Conservation (phyloP, 805 yeast species). For the Starmerella lactis-condensi region DNA sequence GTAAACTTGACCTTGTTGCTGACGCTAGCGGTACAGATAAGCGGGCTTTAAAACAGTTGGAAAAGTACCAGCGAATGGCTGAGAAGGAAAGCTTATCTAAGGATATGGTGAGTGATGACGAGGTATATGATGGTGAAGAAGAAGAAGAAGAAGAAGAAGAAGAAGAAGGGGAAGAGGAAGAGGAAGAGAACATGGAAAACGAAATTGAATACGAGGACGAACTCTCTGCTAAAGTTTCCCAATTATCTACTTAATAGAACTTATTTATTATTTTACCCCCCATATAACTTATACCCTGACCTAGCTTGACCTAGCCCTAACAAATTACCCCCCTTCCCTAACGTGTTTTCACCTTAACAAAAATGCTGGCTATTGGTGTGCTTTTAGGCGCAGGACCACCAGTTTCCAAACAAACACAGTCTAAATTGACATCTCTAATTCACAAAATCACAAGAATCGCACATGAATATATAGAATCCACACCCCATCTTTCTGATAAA, state of each 20-base stretch:
- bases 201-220: neutral
- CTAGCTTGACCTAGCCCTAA: too few relatives aligned
- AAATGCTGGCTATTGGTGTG: too few relatives aligned
- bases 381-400: conserved; percentile 9
- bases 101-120: conserved; percentile 26
- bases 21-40: conserved; percentile 66
- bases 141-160: conserved; percentile 26
- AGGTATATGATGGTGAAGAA: conserved; percentile 22
- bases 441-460: too few relatives aligned
- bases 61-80: conserved; percentile 41
- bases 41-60: conserved; percentile 46
- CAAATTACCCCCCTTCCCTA: too few relatives aligned
- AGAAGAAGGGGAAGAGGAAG: conserved; percentile 17
- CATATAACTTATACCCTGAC: too few relatives aligned
- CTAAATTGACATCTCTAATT: neutral
- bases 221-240: too few relatives aligned
- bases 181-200: neutral
- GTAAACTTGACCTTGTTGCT: conserved; percentile 63
- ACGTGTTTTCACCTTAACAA: too few relatives aligned
- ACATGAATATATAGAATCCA: too few relatives aligned
- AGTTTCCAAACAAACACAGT: neutral
- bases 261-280: too few relatives aligned
- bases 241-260: too few relatives aligned
- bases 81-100: conserved; percentile 29
- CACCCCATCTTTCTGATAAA: neutral